A percentile compares a stretch with the other conserved stretches of the same genome.
Evolutionary conservation across 495 filamentous ascomycete species (phyloP).

Genomic region (Talaromyces liani): DNA sequence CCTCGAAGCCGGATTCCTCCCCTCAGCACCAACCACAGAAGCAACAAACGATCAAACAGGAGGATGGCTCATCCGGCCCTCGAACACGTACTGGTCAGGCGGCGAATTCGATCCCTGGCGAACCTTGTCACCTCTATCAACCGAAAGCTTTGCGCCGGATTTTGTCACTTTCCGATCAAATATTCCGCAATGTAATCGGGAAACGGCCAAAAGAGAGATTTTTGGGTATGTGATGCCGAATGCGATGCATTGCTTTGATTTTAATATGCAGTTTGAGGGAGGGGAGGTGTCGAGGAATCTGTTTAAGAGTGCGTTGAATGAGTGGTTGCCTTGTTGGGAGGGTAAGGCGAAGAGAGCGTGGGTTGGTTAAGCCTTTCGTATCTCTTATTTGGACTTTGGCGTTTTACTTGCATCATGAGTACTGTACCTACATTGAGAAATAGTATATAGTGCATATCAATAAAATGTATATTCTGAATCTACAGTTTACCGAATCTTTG

Average conservation of each 20-base stretch:
- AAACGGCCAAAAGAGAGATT: constrained; percentile 26
- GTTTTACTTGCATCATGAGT: background rate
- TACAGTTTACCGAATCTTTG: background rate
- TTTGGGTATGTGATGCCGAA: constrained; percentile 46
- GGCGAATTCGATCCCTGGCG: constrained; percentile 56
- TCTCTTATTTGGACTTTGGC: background rate
- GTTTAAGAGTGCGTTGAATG: constrained; percentile 34
- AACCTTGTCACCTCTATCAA: constrained; percentile 40
- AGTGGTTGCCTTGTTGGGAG: constrained; percentile 41
- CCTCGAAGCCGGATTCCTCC: constrained; percentile 33
- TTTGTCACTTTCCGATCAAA: constrained; percentile 26
- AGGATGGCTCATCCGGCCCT: constrained; percentile 52
- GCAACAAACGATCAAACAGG: constrained; percentile 39
- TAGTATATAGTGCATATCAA: background rate
- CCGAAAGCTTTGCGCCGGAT: constrained; percentile 33
- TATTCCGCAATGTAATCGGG: constrained; percentile 40
- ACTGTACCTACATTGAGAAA: background rate
- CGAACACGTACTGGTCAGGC: constrained; percentile 47
- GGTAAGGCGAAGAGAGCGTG: constrained; percentile 1
- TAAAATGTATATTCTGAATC: background rate
- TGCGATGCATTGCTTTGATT: constrained; percentile 48
- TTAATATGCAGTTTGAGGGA: constrained; percentile 21
- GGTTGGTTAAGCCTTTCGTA: background rate
- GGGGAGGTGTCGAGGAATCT: constrained; percentile 25
- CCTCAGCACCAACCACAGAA: constrained; percentile 27